A percentile compares a stretch with the other conserved stretches of the same genome.
phyloP scores from a whole-genome alignment of 257 asterid species.

The Solanum gracilifrons region DNA sequence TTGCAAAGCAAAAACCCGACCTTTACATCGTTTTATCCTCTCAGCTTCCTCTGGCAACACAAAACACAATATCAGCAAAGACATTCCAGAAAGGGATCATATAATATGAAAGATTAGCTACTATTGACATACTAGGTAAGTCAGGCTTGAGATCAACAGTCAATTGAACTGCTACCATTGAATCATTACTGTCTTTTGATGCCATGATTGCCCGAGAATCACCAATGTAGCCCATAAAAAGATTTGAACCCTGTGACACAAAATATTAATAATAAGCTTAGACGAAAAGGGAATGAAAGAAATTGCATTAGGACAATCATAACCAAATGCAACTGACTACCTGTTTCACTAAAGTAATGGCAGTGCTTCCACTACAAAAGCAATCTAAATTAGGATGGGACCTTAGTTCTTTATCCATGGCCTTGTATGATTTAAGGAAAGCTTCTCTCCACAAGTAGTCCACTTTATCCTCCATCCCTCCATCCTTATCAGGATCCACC shows the following conservation, averaged over 20 bases:
- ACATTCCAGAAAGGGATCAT: neutral
- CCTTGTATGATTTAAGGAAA: slow-evolving; percentile 72
- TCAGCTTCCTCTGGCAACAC: slow-evolving; percentile 76
- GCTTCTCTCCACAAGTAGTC: slow-evolving; percentile 75
- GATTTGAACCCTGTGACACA: slow-evolving; percentile 60
- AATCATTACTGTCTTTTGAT: slow-evolving; percentile 59
- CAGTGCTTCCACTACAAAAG: slow-evolving; percentile 98
- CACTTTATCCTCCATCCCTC: slow-evolving; percentile 35
- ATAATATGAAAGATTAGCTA: neutral
- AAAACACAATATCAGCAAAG: neutral
- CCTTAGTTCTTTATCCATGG: slow-evolving; percentile 91
- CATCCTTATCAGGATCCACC: slow-evolving; percentile 51
- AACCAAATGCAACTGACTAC: slow-evolving; percentile 20
- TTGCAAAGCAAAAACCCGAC: slow-evolving; percentile 93
- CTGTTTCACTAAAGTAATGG: slow-evolving; percentile 79
- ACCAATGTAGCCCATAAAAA: slow-evolving; percentile 81
- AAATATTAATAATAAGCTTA: neutral
- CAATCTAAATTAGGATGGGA: slow-evolving; percentile 87
- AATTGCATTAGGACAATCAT: neutral
- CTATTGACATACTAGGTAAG: slow-evolving; percentile 55
- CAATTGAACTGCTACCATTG: slow-evolving; percentile 75
- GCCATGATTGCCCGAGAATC: slow-evolving; percentile 96
- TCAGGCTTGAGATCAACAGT: slow-evolving; percentile 98
- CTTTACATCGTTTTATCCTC: slow-evolving; percentile 87
- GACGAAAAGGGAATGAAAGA: neutral